These are phyloP conservation scores for Linum tenue DNA, from an alignment of 345 rosid species.

Conservation along the genomic window DNA sequence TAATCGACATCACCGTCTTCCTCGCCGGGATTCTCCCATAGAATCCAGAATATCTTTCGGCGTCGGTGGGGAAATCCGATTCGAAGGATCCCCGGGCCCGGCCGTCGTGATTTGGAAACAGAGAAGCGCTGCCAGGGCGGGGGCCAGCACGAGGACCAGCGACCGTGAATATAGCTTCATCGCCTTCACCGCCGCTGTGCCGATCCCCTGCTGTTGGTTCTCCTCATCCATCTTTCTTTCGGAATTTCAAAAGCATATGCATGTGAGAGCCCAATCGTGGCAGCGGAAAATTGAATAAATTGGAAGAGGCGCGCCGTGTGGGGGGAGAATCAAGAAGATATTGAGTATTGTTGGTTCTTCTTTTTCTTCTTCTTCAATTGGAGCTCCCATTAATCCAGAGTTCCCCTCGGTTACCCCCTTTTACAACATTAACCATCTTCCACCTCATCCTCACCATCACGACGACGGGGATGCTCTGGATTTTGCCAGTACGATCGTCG, in stretches of 20 bases:
- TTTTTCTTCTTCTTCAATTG: too few species aligned
- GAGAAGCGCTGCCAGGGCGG: slow-evolving; percentile 35
- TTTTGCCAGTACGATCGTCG: too few species aligned
- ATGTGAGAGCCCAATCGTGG: background rate
- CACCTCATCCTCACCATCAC: too few species aligned
- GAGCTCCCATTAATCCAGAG: too few species aligned
- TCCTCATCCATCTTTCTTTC: slow-evolving; percentile 37
- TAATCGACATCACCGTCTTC: slow-evolving; percentile 55
- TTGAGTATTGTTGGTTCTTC: too few species aligned
- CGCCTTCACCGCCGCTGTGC: slow-evolving; percentile 12
- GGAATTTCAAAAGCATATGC: background rate
- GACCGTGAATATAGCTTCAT: slow-evolving; percentile 39
- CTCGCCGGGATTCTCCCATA: slow-evolving; percentile 25
- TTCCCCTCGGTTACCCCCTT: too few species aligned
- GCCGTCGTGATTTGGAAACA: slow-evolving; percentile 48
- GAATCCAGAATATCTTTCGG: slow-evolving; percentile 31
- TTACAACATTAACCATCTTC: too few species aligned
- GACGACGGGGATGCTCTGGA: too few species aligned
- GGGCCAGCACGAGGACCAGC: slow-evolving; percentile 37
- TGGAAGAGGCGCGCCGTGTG: background rate
- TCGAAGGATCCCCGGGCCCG: slow-evolving; percentile 13
- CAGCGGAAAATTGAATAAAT: too few species aligned
- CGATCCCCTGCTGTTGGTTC: slow-evolving; percentile 15
- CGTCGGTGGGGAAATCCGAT: slow-evolving; percentile 7
- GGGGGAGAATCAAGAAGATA: background rate